Conservation (phyloP, 2,329 filamentous ascomycete species). For the Hymenoscyphus fructigenus region DNA sequence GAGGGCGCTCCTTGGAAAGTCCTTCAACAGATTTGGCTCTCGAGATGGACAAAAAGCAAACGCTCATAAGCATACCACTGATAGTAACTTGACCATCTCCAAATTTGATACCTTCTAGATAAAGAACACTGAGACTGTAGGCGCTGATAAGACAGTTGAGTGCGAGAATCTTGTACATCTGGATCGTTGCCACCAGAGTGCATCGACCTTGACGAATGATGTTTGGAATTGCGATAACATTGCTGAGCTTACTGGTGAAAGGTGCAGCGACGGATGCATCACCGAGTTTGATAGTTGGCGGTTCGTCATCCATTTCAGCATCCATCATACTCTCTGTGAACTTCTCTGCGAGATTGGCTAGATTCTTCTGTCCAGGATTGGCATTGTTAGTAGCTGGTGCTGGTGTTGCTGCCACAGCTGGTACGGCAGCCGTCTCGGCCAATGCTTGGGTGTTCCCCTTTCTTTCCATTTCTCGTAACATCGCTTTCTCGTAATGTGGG, state of each 20-base stretch:
- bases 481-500: constrained; percentile 90
- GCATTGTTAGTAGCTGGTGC: constrained; percentile 54
- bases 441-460: constrained; percentile 64
- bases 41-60: constrained; percentile 98
- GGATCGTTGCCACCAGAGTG: constrained; percentile 95
- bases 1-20: constrained; percentile 92
- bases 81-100: constrained; percentile 98
- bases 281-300: constrained; percentile 92
- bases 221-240: constrained; percentile 95
- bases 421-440: constrained; percentile 49
- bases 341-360: constrained; percentile 79
- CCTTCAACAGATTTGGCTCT: constrained; percentile 93
- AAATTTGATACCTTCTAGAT: constrained; percentile 98
- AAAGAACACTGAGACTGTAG: constrained; percentile 94
- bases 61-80: constrained; percentile 99
- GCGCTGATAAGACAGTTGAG: constrained; percentile 97
- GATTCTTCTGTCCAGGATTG: constrained; percentile 66
- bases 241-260: constrained; percentile 95
- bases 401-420: constrained; percentile 61
- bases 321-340: constrained; percentile 88
- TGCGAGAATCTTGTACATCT: constrained; percentile 99
- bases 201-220: constrained; percentile 97
- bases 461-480: constrained; percentile 78
- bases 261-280: constrained; percentile 96
- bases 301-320: constrained; percentile 81